Evolutionary conservation across 106 monocot species (phyloP).

Genomic region (Narthecium ossifragum): DNA sequence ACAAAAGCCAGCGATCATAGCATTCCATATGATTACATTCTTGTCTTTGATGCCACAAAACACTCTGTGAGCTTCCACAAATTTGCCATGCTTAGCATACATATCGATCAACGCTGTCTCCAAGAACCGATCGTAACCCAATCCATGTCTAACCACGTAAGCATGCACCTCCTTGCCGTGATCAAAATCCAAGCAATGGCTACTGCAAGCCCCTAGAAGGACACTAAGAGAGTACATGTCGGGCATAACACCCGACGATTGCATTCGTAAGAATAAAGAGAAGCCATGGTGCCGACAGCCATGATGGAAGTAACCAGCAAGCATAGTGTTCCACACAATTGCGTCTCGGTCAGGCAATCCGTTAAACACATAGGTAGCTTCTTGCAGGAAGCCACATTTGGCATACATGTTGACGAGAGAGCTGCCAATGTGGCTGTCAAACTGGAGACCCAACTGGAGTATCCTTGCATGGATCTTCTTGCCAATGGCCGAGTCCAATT

Average conservation of each 20-base stretch:
- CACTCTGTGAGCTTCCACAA: conserved; percentile 6
- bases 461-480: conserved; percentile 16
- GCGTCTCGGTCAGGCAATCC: conserved; percentile 28
- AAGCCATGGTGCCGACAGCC: not conserved
- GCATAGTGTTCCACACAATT: conserved; percentile 22
- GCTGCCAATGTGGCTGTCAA: conserved; percentile 26
- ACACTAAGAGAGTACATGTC: conserved; percentile 18
- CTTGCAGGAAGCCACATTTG: conserved; percentile 8
- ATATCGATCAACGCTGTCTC: conserved; percentile 25
- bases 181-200: conserved; percentile 1
- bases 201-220: conserved; percentile 21
- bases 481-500: conserved; percentile 17
- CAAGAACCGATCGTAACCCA: conserved; percentile 10
- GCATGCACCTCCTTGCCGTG: conserved; percentile 15
- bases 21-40: conserved; percentile 22
- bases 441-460: conserved; percentile 22
- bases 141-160: conserved; percentile 13
- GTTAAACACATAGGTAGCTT: conserved; percentile 21
- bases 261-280: conserved; percentile 16
- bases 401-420: conserved; percentile 34
- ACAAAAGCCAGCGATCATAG: conserved; percentile 23
- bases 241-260: conserved; percentile 9
- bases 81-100: conserved; percentile 11
- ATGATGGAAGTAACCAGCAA: conserved; percentile 16
- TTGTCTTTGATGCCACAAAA: conserved; percentile 9